Evolutionary conservation across 805 yeast genomes (phyloP), one percentile per base, ranked within the genome.

Genomic region (Barnettozyma botsteinii): DNA sequence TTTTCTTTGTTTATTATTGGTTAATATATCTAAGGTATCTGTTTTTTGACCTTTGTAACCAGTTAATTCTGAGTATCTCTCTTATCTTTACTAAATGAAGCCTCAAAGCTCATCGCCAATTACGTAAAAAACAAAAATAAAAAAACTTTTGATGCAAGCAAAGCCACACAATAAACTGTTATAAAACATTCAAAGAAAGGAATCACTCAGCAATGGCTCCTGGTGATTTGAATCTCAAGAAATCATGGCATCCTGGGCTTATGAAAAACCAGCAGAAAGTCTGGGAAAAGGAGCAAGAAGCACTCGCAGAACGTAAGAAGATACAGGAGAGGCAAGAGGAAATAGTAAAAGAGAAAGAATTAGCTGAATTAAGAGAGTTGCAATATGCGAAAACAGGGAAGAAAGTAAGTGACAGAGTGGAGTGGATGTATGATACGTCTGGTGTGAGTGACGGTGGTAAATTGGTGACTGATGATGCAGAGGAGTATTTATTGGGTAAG

Each of bases 201-300:
- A 7, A 21, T 21, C 6, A 21, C 9, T 21, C 8, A 21, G 11
- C 21, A 17, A 69, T 67, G 73, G 72, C 70, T 58, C 85, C 88
- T 1, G 85, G 88, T 5, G 96, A 89, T 60, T 70, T 91, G 47
- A 91, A 91, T 58, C 62, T 89, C 41, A 84, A 91, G 65, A 91
- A 91, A 59, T 91, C 98, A 46, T 91, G 98, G 98, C 87, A 91
- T 60, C 97, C 98, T 3, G 89, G 83, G 34, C 69, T 86, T 37
- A 67, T 85, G 56, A 85, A 82, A 58, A 91, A 91, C 67, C 87
- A 81, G 62, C 81, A 80, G 49, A 84, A 81, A 53, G 89, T 91
- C 26, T 83, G 95, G 91, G 71, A 78, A 48, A 70, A 68, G 39
- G 97, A 93, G 55, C 88, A 85, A 55, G 81, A 81, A 30, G 79